Evolutionary conservation across 2,329 filamentous ascomycete species (phyloP).

Genomic region (Beauveria rudraprayagi): DNA sequence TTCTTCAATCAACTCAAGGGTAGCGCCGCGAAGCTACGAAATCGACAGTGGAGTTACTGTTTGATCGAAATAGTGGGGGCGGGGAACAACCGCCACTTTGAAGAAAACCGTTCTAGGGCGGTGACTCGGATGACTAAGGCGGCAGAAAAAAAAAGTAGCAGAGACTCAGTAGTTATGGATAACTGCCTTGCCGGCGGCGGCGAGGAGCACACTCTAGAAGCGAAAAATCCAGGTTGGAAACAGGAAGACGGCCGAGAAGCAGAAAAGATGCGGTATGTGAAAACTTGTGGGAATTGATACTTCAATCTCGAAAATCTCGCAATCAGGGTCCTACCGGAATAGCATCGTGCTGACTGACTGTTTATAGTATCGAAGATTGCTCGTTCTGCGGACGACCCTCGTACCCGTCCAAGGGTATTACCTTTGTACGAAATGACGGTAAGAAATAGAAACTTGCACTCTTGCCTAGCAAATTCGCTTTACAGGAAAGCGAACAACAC

Average conservation of each 20-base stretch:
- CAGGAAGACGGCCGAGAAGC: constrained; percentile 5
- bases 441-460: constrained; percentile 11
- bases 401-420: constrained; percentile 49
- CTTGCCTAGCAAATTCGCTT: background rate
- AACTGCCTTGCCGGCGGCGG: background rate
- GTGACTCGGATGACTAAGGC: constrained; percentile 12
- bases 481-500: background rate
- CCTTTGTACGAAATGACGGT: constrained; percentile 43
- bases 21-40: background rate
- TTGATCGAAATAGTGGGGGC: constrained; percentile 6
- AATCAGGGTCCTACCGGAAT: background rate
- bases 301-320: background rate
- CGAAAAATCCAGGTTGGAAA: background rate
- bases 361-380: constrained; percentile 34
- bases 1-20: background rate
- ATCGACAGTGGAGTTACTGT: background rate
- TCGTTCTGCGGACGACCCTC: constrained; percentile 41
- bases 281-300: background rate
- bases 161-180: background rate
- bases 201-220: background rate
- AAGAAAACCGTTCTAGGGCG: background rate
- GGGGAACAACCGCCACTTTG: background rate
- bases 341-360: constrained; percentile 1
- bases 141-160: constrained; percentile 17
- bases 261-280: constrained; percentile 12